Evolutionary conservation across 2,329 filamentous ascomycete genomes (phyloP), one percentile per base, ranked within the genome.

Genomic region (Plenodomus lindquistii): DNA sequence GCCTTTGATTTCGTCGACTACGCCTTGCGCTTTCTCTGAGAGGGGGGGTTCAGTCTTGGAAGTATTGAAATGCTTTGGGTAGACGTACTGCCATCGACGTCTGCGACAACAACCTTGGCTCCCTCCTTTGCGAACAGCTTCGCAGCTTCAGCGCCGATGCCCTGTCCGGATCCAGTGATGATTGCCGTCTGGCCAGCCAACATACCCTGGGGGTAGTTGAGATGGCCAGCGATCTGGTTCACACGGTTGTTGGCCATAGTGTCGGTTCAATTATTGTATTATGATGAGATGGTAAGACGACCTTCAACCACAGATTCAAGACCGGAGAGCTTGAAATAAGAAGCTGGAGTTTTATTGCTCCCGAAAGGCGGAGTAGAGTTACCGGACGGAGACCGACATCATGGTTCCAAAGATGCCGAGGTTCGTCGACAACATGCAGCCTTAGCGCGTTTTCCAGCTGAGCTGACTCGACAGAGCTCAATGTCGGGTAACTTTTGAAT

Each of bases 71-170:
- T 2, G 8, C n/a, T n/a, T 24, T n/a, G 4, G 29, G 27, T 27
- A 38, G 22, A 53, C 56, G 15, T 44, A 89, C 86, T 76, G 29
- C 73, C 82, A 73, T 96, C 91, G 52, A 96, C 90, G 74, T 96
- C 91, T 19, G 89, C 86, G 38, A 96, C 79, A 10, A 96, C 78
- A 0, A 96, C 90, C 69, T 87, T 91, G 15, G 91, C 90, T 19
- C 91, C 91, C 73, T 96, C 90, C 51, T 91, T 93, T 11, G 89
- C 90, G 65, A 96, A 95, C 2, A 95, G 75, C 9, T 85, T 81
- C 7, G 91, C 91, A 24, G 87, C 81, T 75, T 96, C 91, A 21
- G 90, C 91, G 19, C 91, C 91, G 69, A 96, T 96, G 50, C 91
- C 91, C 71, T 95, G 90, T 8, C 89, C 90, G 16, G 86, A 85